Evolutionary conservation across 306 rosid species (phyloP), one percentile per base, ranked within the genome.

Genomic region (Medicago ruthenica): DNA sequence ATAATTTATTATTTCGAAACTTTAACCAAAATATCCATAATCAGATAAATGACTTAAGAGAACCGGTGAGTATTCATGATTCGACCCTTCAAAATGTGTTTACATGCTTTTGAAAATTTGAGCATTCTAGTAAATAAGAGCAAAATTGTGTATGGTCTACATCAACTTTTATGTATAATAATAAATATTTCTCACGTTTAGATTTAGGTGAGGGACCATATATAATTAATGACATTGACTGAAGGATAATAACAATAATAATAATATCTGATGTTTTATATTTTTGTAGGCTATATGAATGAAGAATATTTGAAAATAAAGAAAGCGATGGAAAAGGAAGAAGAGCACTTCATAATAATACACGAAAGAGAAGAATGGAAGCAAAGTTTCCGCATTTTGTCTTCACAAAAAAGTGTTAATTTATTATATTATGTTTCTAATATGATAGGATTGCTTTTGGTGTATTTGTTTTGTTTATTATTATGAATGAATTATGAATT

Each of bases 321-420:
- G 87, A 70, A 79, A 81, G 83, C 79, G 83, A 76, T 44, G 71
- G 86, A 75, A 48, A 78, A 79, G 74, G 60, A 67, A 44, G 40
- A 70, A 34, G 67, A 80, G 51, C 59, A 83, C 13, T 18, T 18
- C 8, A 8, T 73, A 27, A 74, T 50, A 67, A 73, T 15, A 75
- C 15, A 78, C 12, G 44, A 57, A 14, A 47, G 36, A 69, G 54
- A 50, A 16, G 13, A 67, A 18, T 70, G 85, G 85, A 85, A 78
- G 83, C 88, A 74, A 81, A 85, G 85, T 81, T 85, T 85, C 88
- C 83, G 79, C 70, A 69, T 81, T 70, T 73, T 62, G 70, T 58
- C 67, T 37, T 60, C 62, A 39, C 0, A 42, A 41, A 67, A 18
- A 54, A 13, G 17, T 64, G 63, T 42, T 69, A 18, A 74, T 47